Evolutionary conservation across 2,329 filamentous ascomycete genomes (phyloP).

Genomic region (Colletotrichum salicis): DNA sequence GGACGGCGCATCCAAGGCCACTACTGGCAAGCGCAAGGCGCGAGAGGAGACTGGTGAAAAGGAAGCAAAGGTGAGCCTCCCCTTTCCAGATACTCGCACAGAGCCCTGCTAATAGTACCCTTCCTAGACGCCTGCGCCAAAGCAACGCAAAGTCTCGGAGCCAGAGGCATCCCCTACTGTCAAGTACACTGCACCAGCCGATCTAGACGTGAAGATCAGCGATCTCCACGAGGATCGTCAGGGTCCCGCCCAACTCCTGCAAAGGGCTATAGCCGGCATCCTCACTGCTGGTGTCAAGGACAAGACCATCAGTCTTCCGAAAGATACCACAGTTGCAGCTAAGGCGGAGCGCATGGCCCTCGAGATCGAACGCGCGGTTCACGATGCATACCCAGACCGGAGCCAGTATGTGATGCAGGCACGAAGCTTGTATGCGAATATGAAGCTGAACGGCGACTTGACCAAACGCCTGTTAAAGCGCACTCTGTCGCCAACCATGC

Average conservation of each 20-base stretch:
- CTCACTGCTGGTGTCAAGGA: constrained; percentile 75
- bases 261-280: constrained; percentile 74
- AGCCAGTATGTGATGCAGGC: constrained; percentile 71
- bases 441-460: constrained; percentile 87
- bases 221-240: constrained; percentile 73
- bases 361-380: constrained; percentile 80
- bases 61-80: constrained; percentile 57
- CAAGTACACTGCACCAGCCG: constrained; percentile 61
- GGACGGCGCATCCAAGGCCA: constrained; percentile 53
- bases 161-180: constrained; percentile 52
- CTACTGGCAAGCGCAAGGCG: constrained; percentile 66
- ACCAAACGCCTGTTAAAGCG: constrained; percentile 79
- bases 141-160: constrained; percentile 67
- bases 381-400: constrained; percentile 63
- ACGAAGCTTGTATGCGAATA: constrained; percentile 82
- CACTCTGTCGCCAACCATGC: constrained; percentile 75
- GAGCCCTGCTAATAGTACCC: neutral
- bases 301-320: constrained; percentile 69
- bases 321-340: constrained; percentile 70
- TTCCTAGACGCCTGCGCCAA: constrained; percentile 53
- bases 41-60: constrained; percentile 66
- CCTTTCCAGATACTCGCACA: accelerated
- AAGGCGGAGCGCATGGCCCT: constrained; percentile 78
- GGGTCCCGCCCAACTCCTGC: constrained; percentile 75
- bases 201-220: constrained; percentile 61